Evolutionary conservation across 1,284 basidiomycete genomes (phyloP), one percentile per base, ranked within the genome.

Genomic region (Trametes pubescens): DNA sequence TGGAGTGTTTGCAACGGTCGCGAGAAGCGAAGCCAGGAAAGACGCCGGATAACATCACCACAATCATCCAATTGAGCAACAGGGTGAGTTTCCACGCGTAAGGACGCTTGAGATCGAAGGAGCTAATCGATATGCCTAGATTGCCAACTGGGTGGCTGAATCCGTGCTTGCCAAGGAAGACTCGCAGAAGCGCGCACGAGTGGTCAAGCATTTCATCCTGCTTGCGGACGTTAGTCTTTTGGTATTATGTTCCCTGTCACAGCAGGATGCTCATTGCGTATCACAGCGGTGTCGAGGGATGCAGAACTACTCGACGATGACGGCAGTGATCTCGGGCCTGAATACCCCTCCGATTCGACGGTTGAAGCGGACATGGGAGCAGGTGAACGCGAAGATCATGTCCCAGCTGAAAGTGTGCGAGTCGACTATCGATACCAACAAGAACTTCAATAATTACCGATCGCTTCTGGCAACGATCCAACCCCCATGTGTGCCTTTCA

Each of bases 401-500:
- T 77, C 85, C 0, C 86, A 87, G 71, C 84, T 93, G 65, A 82
- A 80, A 29, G 80, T 82, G 48, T 92, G 91, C 76, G 94, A 97
- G 76, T 87, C 86, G 77, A 92, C 92, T 16, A 90, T 98, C 69
- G 93, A 96, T 76, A 90, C 90, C 57, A 91, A 89, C 72, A 95
- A 94, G 80, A 99, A 99, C 74, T 99, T 98, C 80, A 90, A 88
- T 35, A 93, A 92, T 72, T 99, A 99, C 78, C 90, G 95, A 58
- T 89, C 92, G 65, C 86, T 90, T 59, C 87, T 99, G 72, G 91
- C 93, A 51, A 87, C 85, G 51, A 91, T 98, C 64, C 89, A 92
- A 44, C 95, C 96, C 0, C 97, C 98, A 54, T 98, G 96, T 77
- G 96, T 99, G 0, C 98, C 98, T 6, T 99, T 99, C 80, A 91